phyloP scores from a whole-genome alignment of 192 early-diverging fungal genomes.

The Coemansia sp. region DNA sequence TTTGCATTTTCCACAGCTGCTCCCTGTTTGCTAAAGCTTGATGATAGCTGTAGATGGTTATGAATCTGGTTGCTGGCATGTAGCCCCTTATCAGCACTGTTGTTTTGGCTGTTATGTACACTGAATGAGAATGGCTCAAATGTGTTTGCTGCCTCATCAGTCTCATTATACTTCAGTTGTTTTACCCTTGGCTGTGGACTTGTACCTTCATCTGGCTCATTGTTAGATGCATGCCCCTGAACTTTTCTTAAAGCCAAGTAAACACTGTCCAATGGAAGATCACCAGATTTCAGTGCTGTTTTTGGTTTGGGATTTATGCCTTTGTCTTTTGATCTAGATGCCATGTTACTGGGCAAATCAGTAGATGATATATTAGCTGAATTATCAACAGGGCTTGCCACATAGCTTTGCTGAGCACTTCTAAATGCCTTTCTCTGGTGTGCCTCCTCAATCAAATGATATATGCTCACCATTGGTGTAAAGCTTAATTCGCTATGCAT shows the following conservation, averaged over 20 bases:
- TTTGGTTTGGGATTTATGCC: no score
- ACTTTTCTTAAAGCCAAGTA: no score
- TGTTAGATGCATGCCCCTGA: no score
- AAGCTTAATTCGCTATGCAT: conserved; percentile 40
- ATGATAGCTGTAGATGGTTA: neutral
- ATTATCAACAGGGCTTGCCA: conserved; percentile 7
- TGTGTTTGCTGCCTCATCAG: no score
- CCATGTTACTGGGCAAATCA: no score
- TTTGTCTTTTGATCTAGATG: no score
- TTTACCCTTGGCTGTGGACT: no score
- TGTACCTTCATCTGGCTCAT: no score
- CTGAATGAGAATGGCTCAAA: neutral
- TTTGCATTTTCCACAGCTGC: neutral
- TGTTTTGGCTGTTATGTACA: neutral
- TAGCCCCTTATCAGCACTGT: neutral
- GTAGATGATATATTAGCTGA: neutral
- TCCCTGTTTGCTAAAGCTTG: neutral
- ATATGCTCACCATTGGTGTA: conserved; percentile 50
- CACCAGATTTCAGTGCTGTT: neutral
- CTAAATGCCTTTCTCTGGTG: conserved; percentile 43
- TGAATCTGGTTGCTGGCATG: neutral
- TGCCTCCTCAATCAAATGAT: conserved; percentile 49
- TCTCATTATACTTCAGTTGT: no score
- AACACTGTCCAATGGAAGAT: no score
- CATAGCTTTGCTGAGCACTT: conserved; percentile 45